Base-by-base conservation (phyloP, 768 basidiomycete species). In the Amanita molliuscula region DNA sequence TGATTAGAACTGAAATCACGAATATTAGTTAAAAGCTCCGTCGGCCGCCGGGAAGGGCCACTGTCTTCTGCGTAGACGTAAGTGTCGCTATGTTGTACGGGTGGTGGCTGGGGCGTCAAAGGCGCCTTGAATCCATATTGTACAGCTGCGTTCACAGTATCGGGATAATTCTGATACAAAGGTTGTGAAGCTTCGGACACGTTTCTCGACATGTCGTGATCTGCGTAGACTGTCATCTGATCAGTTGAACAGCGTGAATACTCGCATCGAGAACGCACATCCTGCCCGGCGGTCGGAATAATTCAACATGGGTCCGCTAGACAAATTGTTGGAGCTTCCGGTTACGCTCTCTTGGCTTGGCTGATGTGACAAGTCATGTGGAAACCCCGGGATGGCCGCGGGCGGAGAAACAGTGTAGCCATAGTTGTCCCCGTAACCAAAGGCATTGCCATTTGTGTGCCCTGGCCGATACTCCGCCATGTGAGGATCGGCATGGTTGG, bases 1-100 rank as follows among this genome's bases (percentile, higher is more conserved):
- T 73, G 49, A 25, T 6, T 44, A 11, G 41, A 15, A 42, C 20
- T 33, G 28, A 43, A 50, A 40, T 50, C 49, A 13, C 49, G 41
- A 25, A 50, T 35, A 29, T 28, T 65, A 16, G 61, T 67, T 48
- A 71, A 68, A 34, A 68, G 51, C 21, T 65, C 68, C 38, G 70
- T 56, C 1, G 69, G 69, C 2, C 23, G 56, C 42, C 21, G 62
- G 59, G 16, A 59, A 57, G 44, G 58, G 54, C 41, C 43, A 23
- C 46, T 18, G 31, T 57, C 59, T 28, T 59, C 52, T 15, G 52
- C 44, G 13, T 59, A 35, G 29, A 48, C 56, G 54, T 64, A 55
- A 6, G 50, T 38, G 37, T 42, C 47, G 29, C 16, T 26, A 3
- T 44, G 49, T 28, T 20, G 11, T 34, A 6, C 28, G 6, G 47